These are phyloP conservation scores for Globisporangium abappressorium DNA, from an alignment of 352 stramenopile species.

Conservation along the genomic window DNA sequence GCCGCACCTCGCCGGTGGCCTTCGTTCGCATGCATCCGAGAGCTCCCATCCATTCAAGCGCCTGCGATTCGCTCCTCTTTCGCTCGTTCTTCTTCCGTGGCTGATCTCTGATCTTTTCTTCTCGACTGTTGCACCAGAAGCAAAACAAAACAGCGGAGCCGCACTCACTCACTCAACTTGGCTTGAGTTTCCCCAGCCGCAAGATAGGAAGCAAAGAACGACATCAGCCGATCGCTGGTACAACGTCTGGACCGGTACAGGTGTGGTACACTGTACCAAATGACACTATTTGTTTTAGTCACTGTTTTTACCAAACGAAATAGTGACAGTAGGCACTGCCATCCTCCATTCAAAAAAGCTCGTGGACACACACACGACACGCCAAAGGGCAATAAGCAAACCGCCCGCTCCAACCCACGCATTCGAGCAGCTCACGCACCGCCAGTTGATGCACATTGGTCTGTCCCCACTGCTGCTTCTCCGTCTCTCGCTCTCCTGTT, in stretches of 20 bases:
- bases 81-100: neutral
- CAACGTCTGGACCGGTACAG: too few species aligned
- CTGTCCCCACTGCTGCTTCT: neutral
- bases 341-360: conserved; percentile 1
- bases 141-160: neutral
- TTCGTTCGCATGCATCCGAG: conserved; percentile 26
- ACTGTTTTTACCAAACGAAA: too few species aligned
- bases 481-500: neutral
- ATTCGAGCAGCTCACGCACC: neutral
- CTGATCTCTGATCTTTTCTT: conserved; percentile 11
- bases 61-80: conserved; percentile 9
- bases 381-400: neutral
- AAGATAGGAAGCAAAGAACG: neutral
- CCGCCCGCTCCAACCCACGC: neutral
- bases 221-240: neutral
- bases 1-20: conserved; percentile 26
- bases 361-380: neutral
- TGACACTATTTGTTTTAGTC: too few species aligned
- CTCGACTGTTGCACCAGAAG: conserved; percentile 2
- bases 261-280: too few species aligned
- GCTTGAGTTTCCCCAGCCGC: neutral
- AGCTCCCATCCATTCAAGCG: conserved; percentile 36
- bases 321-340: too few species aligned
- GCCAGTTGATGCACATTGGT: conserved; percentile 13
- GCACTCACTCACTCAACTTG: neutral